Evolutionary conservation across 106 monocot genomes (phyloP).

Genomic region (Narthecium ossifragum): DNA sequence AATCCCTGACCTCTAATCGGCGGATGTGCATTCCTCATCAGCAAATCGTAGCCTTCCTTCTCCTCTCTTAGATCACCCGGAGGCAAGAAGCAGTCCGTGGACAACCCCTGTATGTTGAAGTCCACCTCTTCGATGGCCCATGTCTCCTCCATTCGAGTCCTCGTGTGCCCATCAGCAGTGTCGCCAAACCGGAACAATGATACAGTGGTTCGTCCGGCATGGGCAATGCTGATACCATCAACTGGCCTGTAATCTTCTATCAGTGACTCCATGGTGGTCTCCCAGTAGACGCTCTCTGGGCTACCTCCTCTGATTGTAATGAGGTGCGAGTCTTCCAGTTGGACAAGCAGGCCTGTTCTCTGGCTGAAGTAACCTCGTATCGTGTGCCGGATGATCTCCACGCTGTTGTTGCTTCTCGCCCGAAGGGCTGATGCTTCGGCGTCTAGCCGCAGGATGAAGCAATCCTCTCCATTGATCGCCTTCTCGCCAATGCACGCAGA

Average conservation of each 20-base stretch:
- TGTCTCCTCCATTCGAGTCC: slow-evolving; percentile 66
- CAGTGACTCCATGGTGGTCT: slow-evolving; percentile 60
- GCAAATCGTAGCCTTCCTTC: slow-evolving; percentile 13
- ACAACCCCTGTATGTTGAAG: slow-evolving; percentile 61
- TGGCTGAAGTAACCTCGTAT: slow-evolving; percentile 87
- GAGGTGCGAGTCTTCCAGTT: slow-evolving; percentile 68
- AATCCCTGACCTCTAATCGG: background rate
- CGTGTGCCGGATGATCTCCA: slow-evolving; percentile 78
- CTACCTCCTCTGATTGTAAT: slow-evolving; percentile 33
- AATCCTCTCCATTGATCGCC: slow-evolving; percentile 48
- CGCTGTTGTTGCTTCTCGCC: slow-evolving; percentile 45
- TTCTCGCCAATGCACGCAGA: slow-evolving; percentile 67
- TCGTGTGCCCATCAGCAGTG: slow-evolving; percentile 19
- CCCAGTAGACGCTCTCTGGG: slow-evolving; percentile 57
- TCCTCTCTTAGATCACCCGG: slow-evolving; percentile 35
- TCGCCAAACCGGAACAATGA: slow-evolving; percentile 56
- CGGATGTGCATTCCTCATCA: background rate
- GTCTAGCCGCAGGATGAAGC: slow-evolving; percentile 71
- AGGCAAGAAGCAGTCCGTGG: slow-evolving; percentile 65
- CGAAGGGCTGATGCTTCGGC: slow-evolving; percentile 37
- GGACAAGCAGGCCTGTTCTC: slow-evolving; percentile 58
- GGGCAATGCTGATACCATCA: slow-evolving; percentile 71
- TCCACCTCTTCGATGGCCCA: slow-evolving; percentile 82
- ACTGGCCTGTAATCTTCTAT: slow-evolving; percentile 57
- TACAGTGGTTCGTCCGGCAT: slow-evolving; percentile 53